Evolutionary conservation across 2,329 filamentous ascomycete genomes (phyloP).

Genomic region (Lecanoromycetidae sp.): DNA sequence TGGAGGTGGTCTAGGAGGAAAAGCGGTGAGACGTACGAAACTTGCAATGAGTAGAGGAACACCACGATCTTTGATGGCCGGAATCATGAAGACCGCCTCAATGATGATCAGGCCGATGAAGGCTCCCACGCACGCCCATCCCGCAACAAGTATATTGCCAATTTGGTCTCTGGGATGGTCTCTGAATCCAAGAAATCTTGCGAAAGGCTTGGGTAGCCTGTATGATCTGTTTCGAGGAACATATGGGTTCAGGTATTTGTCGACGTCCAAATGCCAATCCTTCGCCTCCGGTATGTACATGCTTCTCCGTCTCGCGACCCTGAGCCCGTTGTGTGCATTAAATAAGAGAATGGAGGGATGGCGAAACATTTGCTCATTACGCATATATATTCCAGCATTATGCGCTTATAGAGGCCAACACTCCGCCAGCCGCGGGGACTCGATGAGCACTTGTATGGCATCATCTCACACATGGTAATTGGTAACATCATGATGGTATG

Average conservation of each 20-base stretch:
- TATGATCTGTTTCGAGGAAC: conserved; percentile 55
- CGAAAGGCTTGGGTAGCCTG: conserved; percentile 51
- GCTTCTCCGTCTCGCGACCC: not conserved
- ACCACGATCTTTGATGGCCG: conserved; percentile 40
- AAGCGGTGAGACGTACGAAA: conserved; percentile 40
- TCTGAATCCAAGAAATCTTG: conserved; percentile 58
- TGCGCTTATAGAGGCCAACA: too few relatives aligned
- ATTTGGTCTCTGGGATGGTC: conserved; percentile 27
- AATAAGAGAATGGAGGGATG: not conserved
- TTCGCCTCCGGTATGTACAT: not conserved
- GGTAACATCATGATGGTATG: too few relatives aligned
- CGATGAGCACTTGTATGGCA: too few relatives aligned
- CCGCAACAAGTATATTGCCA: conserved; percentile 47
- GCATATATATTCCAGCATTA: too few relatives aligned
- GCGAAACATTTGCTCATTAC: too few relatives aligned
- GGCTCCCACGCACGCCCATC: conserved; percentile 54
- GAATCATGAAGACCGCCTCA: conserved; percentile 44
- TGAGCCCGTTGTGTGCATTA: not conserved
- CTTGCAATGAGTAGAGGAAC: conserved; percentile 55
- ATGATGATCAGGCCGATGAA: conserved; percentile 51
- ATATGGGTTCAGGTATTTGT: conserved; percentile 59
- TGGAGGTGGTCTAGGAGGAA: not conserved
- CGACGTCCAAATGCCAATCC: conserved; percentile 53
- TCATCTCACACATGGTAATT: too few relatives aligned
- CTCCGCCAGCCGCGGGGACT: too few relatives aligned